Base-by-base conservation (phyloP, 2,329 filamentous ascomycete genomes). In the Drechslera avenae region DNA sequence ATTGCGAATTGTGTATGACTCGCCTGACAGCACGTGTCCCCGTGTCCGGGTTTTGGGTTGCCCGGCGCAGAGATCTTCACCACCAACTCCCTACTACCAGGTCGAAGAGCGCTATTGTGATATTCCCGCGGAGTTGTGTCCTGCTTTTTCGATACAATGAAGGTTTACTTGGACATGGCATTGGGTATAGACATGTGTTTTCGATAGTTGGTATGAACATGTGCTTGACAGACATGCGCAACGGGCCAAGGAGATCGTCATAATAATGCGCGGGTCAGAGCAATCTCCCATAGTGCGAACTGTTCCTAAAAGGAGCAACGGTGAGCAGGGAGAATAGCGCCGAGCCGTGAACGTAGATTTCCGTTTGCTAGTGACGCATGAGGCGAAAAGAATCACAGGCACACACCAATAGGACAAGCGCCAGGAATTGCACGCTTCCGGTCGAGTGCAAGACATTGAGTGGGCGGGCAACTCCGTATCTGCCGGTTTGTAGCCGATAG, bases 1-100 rank as follows among this genome's bases (percentile, higher is more conserved):
- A 31, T 14, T n/a, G 19, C 36, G 19, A 36, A 10, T 3, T 28
- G 7, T 17, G 16, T 34, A 40, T 47, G 48, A 47, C 36, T 51
- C 43, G 48, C 9, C 23, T 36, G 36, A 21, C 26, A 14, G 40
- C 23, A 45, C n/a, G n/a, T 51, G 48, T 31, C 21, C 32, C 8
- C 18, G 36, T 14, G 18, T 42, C 43, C 26, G 32, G 43, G 43
- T 36, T 26, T 34, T 39, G 19, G 41, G 32, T 23, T n/a, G 31
- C 17, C 41, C 43, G 42, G 43, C 19, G 32, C 36, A 19, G 46
- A 6, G 23, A 16, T 28, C n/a, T 17, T 36, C 18, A 19, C 26
- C 26, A 37, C 28, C 30, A 19, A 14, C 18, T 32, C 14, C 44
- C 6, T 39, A 26, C 28, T 36, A 13, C 16, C 7, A 36, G 43